A percentile compares a stretch with the other conserved stretches of the same genome.
Evolutionary conservation across 352 stramenopile species (phyloP).

Genomic region (Globisporangium spinosum): DNA sequence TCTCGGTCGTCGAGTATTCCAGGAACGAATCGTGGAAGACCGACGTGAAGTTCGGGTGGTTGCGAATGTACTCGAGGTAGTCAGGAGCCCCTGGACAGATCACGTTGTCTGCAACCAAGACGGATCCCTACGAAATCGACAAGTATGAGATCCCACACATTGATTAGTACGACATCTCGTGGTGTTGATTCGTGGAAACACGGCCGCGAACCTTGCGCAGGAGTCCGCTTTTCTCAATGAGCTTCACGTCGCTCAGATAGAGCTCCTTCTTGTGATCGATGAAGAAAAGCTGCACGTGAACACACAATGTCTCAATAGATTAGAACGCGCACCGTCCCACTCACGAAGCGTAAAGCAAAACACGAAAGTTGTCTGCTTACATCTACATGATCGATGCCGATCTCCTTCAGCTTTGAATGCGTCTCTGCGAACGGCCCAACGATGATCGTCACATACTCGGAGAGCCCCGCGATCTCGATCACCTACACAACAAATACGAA

Average conservation of each 20-base stretch:
- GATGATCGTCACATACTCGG: slow-evolving; percentile 34
- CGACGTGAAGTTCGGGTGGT: slow-evolving; percentile 28
- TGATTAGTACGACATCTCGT: not conserved
- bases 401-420: slow-evolving; percentile 22
- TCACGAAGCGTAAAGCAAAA: not conserved
- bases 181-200: not conserved
- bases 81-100: slow-evolving; percentile 25
- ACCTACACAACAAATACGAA: slow-evolving; percentile 22
- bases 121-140: slow-evolving; percentile 14
- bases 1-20: not conserved
- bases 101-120: slow-evolving; percentile 40
- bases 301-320: slow-evolving; percentile 4
- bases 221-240: slow-evolving; percentile 38
- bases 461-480: slow-evolving; percentile 34
- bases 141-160: not conserved
- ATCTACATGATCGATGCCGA: slow-evolving; percentile 23
- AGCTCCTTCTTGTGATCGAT: slow-evolving; percentile 44
- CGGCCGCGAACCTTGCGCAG: not conserved
- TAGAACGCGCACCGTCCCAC: not conserved
- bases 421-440: slow-evolving; percentile 30
- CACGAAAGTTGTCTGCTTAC: slow-evolving; percentile 9
- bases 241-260: slow-evolving; percentile 38
- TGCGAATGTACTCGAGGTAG: slow-evolving; percentile 35
- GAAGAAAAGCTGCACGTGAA: slow-evolving; percentile 34
- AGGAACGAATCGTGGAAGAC: not conserved